These are phyloP conservation scores for Mycena chlorophos DNA, from an alignment of 768 basidiomycete genomes.

Conservation along the genomic window DNA sequence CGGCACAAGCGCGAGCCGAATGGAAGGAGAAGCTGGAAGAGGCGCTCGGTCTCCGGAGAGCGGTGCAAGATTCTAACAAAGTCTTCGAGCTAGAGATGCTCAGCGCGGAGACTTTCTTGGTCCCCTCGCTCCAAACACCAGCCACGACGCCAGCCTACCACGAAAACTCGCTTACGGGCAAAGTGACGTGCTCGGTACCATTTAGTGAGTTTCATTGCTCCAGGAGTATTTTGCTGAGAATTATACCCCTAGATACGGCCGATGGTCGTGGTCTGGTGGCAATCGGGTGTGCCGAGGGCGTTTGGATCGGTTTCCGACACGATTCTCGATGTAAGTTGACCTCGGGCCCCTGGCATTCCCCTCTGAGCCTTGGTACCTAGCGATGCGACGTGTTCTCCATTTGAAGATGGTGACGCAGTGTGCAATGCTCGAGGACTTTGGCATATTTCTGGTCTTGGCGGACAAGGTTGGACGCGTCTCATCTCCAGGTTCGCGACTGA, in stretches of 20 bases:
- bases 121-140: conserved; percentile 61
- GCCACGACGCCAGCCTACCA: conserved; percentile 57
- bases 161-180: conserved; percentile 72
- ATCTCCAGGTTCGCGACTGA: background rate
- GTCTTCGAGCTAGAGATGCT: conserved; percentile 92
- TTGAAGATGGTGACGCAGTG: conserved; percentile 93
- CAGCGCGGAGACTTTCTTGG: conserved; percentile 84
- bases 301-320: conserved; percentile 95
- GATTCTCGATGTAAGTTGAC: conserved; percentile 73
- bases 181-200: conserved; percentile 93
- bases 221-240: background rate
- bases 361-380: conserved; percentile 37
- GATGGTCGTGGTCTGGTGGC: conserved; percentile 88
- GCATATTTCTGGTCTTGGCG: conserved; percentile 92
- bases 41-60: conserved; percentile 79
- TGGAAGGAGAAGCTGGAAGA: conserved; percentile 92
- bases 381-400: conserved; percentile 91
- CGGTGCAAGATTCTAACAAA: conserved; percentile 91
- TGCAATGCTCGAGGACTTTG: conserved; percentile 94
- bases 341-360: too few species aligned
- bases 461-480: conserved; percentile 61
- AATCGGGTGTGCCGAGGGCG: conserved; percentile 92
- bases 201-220: conserved; percentile 59
- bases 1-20: conserved; percentile 67
- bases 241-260: conserved; percentile 62